phyloP scores from a whole-genome alignment of 2,329 filamentous ascomycete genomes.

The Penicillium polonicum region DNA sequence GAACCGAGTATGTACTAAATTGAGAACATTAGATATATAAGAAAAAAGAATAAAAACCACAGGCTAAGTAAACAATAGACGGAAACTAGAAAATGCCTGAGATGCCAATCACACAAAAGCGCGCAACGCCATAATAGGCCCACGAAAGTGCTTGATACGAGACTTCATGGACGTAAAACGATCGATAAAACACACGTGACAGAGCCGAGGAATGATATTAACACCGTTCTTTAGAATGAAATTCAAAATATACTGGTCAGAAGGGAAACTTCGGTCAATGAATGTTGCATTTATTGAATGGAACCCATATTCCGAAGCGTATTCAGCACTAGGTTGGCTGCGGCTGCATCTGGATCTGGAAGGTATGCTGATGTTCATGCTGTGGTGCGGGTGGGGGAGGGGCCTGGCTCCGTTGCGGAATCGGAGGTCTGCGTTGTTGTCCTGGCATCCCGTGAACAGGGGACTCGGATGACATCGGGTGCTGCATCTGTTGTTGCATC shows the following conservation, averaged over 20 bases:
- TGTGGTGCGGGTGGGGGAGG: constrained; percentile 27
- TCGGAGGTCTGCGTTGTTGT: constrained; percentile 12
- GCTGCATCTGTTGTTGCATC: constrained; percentile 22
- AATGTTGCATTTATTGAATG: background rate
- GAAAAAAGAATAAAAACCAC: background rate
- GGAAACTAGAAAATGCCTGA: constrained; percentile 1
- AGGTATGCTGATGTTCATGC: constrained; percentile 28
- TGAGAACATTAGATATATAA: constrained; percentile 8
- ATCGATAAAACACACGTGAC: background rate
- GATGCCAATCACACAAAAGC: constrained; percentile 6
- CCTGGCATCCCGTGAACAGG: constrained; percentile 14
- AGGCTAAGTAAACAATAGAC: constrained; percentile 10
- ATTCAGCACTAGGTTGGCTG: constrained; percentile 18
- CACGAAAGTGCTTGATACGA: background rate
- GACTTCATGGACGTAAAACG: constrained; percentile 1
- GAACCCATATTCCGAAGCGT: background rate
- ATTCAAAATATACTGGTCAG: background rate
- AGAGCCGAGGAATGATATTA: background rate
- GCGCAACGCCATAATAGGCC: constrained; percentile 4
- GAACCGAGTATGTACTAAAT: constrained; percentile 9
- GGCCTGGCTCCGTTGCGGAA: constrained; percentile 14
- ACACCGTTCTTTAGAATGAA: background rate
- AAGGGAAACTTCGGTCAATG: background rate
- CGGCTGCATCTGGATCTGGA: constrained; percentile 26
- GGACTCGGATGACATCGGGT: constrained; percentile 15